Percentiles rank a stretch among this genome's conserved stretches.
phyloP scores from a whole-genome alignment of 129 eudicot genomes.

The Chrysanthemum makinoi region DNA sequence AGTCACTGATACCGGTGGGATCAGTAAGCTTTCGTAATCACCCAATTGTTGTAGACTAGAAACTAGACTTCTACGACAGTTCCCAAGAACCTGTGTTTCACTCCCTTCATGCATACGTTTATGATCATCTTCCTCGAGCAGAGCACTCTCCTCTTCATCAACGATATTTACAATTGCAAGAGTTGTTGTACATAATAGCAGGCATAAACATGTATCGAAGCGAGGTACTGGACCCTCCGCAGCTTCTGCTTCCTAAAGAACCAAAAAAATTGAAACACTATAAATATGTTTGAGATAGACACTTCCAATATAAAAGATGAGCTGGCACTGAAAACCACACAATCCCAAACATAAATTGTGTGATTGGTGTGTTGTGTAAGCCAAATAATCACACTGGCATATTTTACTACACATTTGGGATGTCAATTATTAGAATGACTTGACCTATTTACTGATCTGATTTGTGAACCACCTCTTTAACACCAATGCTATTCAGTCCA shows the following conservation, averaged over 20 bases:
- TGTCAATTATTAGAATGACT: neutral
- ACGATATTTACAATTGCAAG: slow-evolving; percentile 71
- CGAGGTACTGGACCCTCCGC: slow-evolving; percentile 97
- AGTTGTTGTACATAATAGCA: slow-evolving; percentile 70
- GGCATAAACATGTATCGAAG: slow-evolving; percentile 86
- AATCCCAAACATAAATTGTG: neutral
- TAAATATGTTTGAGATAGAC: neutral
- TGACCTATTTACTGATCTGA: neutral
- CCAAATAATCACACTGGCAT: neutral
- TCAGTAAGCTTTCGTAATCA: slow-evolving; percentile 78
- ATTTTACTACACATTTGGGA: neutral
- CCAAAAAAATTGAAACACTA: neutral
- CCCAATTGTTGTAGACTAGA: slow-evolving; percentile 78
- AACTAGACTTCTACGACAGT: slow-evolving; percentile 66
- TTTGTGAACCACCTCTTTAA: neutral
- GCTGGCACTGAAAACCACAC: slow-evolving; percentile 7
- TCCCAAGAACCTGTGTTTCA: slow-evolving; percentile 51
- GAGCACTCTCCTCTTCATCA: slow-evolving; percentile 68
- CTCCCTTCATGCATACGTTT: slow-evolving; percentile 31
- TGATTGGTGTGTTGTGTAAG: neutral
- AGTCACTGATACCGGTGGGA: slow-evolving; percentile 67
- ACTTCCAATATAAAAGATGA: slow-evolving; percentile 14
- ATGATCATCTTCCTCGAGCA: slow-evolving; percentile 40
- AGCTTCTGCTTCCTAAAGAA: slow-evolving; percentile 78
- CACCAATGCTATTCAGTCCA: neutral